A percentile compares a stretch with the other conserved stretches of the same genome.
Conservation (phyloP, 2,329 filamentous ascomycete genomes). For the Cercospora berteroae region DNA sequence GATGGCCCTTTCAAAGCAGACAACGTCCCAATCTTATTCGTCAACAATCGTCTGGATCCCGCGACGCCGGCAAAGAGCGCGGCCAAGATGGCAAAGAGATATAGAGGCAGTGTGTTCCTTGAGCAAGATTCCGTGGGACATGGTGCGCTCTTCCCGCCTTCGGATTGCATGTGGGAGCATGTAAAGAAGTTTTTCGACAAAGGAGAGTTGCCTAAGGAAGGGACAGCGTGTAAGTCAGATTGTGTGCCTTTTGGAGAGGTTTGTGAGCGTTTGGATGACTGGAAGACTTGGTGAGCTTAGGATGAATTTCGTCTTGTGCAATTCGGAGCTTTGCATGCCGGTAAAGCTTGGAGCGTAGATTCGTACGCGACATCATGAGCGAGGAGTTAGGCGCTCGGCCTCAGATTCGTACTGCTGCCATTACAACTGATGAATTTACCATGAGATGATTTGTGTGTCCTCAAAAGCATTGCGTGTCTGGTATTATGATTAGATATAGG, state of each 20-base stretch:
- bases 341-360: background rate
- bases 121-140: constrained; percentile 38
- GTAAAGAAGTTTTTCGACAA: constrained; percentile 37
- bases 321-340: background rate
- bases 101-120: constrained; percentile 33
- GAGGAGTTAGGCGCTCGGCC: background rate
- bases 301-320: background rate
- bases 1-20: constrained; percentile 21
- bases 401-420: background rate
- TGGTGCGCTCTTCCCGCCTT: constrained; percentile 29
- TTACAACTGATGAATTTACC: background rate
- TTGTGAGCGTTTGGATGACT: constrained; percentile 15
- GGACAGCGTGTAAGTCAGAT: constrained; percentile 30
- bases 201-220: constrained; percentile 32
- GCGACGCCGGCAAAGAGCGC: constrained; percentile 37
- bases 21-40: constrained; percentile 23
- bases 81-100: constrained; percentile 38
- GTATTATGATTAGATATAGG: background rate
- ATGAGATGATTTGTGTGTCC: background rate
- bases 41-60: constrained; percentile 33
- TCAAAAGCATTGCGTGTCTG: background rate
- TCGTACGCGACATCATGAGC: background rate
- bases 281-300: background rate
- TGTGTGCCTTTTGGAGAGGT: constrained; percentile 18
- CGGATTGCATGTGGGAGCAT: constrained; percentile 30